Conservation (phyloP, 2,329 filamentous ascomycete species). For the Alternaria infectoria region DNA sequence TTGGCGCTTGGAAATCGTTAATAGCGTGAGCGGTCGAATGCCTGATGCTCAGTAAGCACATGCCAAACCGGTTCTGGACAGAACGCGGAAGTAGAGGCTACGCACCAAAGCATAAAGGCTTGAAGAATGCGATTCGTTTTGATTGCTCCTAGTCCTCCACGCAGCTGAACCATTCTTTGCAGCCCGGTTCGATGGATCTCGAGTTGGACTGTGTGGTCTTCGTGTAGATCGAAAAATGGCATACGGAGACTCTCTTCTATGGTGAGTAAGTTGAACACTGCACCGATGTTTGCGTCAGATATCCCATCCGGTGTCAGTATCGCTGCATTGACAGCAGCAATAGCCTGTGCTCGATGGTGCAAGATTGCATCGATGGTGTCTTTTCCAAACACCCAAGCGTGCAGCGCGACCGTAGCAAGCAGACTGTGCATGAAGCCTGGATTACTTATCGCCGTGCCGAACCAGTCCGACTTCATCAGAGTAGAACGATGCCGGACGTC, state of each 20-base stretch:
- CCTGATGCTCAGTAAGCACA: constrained; percentile 49
- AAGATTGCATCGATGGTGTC: constrained; percentile 39
- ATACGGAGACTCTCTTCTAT: constrained; percentile 43
- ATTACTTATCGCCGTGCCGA: constrained; percentile 43
- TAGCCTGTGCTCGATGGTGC: constrained; percentile 43
- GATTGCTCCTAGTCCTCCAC: constrained; percentile 43
- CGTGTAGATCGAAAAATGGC: constrained; percentile 28
- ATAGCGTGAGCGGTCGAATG: constrained; percentile 49
- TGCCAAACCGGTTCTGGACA: constrained; percentile 33
- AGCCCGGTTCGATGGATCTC: constrained; percentile 43
- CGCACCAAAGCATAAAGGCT: constrained; percentile 51
- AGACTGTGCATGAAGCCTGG: constrained; percentile 49
- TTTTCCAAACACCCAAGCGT: constrained; percentile 42
- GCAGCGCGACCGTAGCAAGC: constrained; percentile 44
- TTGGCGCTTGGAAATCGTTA: constrained; percentile 41
- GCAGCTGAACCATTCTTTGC: constrained; percentile 43
- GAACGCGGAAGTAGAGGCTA: constrained; percentile 16
- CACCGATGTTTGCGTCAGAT: constrained; percentile 47
- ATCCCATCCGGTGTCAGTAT: constrained; percentile 40
- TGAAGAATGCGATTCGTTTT: constrained; percentile 48
- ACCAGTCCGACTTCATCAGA: constrained; percentile 47
- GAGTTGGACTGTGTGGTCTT: constrained; percentile 41
- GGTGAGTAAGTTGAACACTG: constrained; percentile 47
- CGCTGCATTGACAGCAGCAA: constrained; percentile 42
- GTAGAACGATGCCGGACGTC: constrained; percentile 44